These are phyloP conservation scores for Aureobasidium sp. DNA, from an alignment of 2,329 filamentous ascomycete species.

Conservation along the genomic window DNA sequence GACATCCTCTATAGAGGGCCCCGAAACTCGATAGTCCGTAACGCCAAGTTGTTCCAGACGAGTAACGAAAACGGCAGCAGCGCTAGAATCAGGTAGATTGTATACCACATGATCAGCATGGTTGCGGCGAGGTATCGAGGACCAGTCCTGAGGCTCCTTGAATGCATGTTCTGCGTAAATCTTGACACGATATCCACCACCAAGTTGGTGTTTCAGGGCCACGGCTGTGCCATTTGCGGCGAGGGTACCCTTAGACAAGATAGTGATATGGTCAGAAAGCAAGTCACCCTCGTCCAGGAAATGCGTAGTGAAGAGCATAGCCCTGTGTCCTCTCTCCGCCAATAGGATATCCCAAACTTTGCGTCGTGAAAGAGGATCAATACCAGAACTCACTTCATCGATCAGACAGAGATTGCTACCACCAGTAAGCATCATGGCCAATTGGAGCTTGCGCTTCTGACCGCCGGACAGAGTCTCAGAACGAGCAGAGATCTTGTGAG, in stretches of 20 bases:
- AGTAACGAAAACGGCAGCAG: slow-evolving; percentile 64
- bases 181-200: slow-evolving; percentile 77
- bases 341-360: slow-evolving; percentile 94
- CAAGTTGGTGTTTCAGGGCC: slow-evolving; percentile 71
- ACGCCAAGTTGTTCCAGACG: slow-evolving; percentile 59
- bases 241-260: slow-evolving; percentile 75
- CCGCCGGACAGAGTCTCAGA: slow-evolving; percentile 78
- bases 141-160: slow-evolving; percentile 27
- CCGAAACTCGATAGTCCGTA: slow-evolving; percentile 73
- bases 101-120: slow-evolving; percentile 67
- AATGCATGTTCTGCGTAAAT: slow-evolving; percentile 51
- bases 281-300: slow-evolving; percentile 91
- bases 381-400: slow-evolving; percentile 81
- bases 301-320: slow-evolving; percentile 83
- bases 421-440: slow-evolving; percentile 93
- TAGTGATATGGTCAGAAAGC: slow-evolving; percentile 78
- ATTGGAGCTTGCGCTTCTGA: slow-evolving; percentile 84
- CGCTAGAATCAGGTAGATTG: slow-evolving; percentile 57
- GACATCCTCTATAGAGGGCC: slow-evolving; percentile 87
- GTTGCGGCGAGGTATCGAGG: slow-evolving; percentile 30
- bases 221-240: slow-evolving; percentile 79
- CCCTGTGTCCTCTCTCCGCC: slow-evolving; percentile 70
- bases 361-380: slow-evolving; percentile 76
- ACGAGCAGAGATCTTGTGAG: slow-evolving; percentile 61
- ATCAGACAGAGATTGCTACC: slow-evolving; percentile 82